These are phyloP conservation scores for Pyrenophora tritici-repentis DNA, from an alignment of 2,329 filamentous ascomycete genomes.

Conservation along the genomic window DNA sequence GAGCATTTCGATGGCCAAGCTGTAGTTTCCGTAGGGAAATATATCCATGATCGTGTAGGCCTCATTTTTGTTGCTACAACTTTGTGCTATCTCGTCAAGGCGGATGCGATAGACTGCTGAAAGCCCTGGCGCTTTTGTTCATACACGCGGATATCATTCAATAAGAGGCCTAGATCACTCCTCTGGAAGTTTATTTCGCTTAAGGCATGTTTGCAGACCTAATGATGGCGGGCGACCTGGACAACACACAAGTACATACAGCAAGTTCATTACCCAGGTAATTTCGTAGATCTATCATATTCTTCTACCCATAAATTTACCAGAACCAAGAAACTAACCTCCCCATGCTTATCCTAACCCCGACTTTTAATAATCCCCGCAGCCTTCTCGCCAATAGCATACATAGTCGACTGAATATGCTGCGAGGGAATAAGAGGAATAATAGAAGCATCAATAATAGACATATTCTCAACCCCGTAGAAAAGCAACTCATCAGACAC, in stretches of 20 bases:
- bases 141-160: no score
- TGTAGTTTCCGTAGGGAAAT: no score
- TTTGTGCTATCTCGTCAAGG: no score
- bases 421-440: slow-evolving; percentile 39
- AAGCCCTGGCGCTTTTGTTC: no score
- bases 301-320: background rate
- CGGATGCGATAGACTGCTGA: no score
- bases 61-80: no score
- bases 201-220: no score
- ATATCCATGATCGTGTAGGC: no score
- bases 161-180: no score
- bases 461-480: slow-evolving; percentile 35
- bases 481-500: slow-evolving; percentile 36
- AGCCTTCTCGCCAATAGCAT: slow-evolving; percentile 44
- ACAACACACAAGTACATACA: background rate
- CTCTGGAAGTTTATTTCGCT: no score
- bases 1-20: background rate
- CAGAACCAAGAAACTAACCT: background rate
- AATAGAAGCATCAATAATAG: slow-evolving; percentile 40
- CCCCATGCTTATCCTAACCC: background rate
- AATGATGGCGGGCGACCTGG: background rate
- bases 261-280: no score
- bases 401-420: slow-evolving; percentile 43
- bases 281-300: background rate
- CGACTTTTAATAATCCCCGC: slow-evolving; percentile 38